Base-by-base conservation (phyloP, 768 basidiomycete genomes). In the Lepiota subincarnata region DNA sequence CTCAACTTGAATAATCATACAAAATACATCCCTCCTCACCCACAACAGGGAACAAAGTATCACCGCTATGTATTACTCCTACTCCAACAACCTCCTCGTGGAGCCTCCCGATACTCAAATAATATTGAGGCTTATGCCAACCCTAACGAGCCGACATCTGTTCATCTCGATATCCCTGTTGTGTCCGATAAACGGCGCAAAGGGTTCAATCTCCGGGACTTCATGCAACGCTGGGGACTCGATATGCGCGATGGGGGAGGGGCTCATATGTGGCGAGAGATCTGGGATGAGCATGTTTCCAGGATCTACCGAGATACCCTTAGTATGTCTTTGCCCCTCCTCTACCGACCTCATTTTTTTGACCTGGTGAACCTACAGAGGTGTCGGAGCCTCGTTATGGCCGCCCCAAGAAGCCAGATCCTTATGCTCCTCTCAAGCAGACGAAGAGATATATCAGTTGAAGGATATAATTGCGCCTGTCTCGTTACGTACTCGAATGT, bases 1-100 rank as follows among this genome's bases (percentile, higher is more conserved):
- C 59, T 69, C 2, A 62, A 74, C 35, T 62, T 77, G 48, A 73
- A 80, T 57, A 67, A 74, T 1, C 87, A 89, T 65, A 88, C 87
- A 5, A 70, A 72, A 20, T 98, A 95, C 68, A 74, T 95, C 58
- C 89, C 96, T 4, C 97, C 95, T 3, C 93, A 97, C 59, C 96
- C 96, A 2, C 89, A 92, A 65, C 80, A 80, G 35, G 93, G 94
- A 46, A 87, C 93, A 10, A 82, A 83, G 0, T 93, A 91, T 69
- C 96, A 99, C 70, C 92, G 96, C 57, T 97, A 96, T 67, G 80
- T 83, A 7, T 60, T 87, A 40, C 72, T 96, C 24, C 72, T 96
- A 24, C 76, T 95, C 43, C 84, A 82, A 8, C 92, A 96, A 60
- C 74, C 80, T 28, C 70, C 75, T 8, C 58, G 68, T 34, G 67